A percentile compares a stretch with the other conserved stretches of the same genome.
Evolutionary conservation across 805 yeast species (phyloP).

Genomic region (Wickerhamiella musiphila): DNA sequence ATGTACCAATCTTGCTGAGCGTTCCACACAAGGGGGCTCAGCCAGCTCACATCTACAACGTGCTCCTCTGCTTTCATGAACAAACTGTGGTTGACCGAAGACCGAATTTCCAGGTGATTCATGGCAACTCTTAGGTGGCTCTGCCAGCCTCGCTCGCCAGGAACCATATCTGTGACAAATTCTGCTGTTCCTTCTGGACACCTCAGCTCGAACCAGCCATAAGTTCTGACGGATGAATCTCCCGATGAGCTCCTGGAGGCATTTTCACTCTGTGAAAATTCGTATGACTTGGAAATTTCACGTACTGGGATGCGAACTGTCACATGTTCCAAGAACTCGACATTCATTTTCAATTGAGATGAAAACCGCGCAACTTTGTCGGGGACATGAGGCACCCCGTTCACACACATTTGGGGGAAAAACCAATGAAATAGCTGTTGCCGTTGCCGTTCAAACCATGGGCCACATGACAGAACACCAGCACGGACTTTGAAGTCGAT

Average conservation of each 20-base stretch:
- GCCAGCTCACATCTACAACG: conserved; percentile 35
- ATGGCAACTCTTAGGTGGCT: conserved; percentile 32
- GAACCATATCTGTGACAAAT: conserved; percentile 32
- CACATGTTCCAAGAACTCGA: conserved; percentile 46
- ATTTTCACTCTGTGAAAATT: background rate
- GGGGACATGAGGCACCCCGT: conserved; percentile 30
- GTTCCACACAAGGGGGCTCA: conserved; percentile 73
- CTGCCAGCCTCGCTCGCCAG: conserved; percentile 34
- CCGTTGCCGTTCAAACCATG: conserved; percentile 88
- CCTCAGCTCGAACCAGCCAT: conserved; percentile 82
- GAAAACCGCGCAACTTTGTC: conserved; percentile 37
- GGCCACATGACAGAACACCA: conserved; percentile 70
- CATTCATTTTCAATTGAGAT: conserved; percentile 36
- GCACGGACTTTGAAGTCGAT: conserved; percentile 39
- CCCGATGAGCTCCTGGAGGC: background rate
- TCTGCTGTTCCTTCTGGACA: conserved; percentile 36
- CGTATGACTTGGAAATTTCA: conserved; percentile 46
- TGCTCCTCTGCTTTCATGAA: conserved; percentile 47
- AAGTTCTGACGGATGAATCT: conserved; percentile 31
- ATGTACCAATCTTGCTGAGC: conserved; percentile 57
- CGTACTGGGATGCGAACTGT: conserved; percentile 65
- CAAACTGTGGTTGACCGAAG: conserved; percentile 82
- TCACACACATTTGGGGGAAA: conserved; percentile 39
- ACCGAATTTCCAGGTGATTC: conserved; percentile 41
- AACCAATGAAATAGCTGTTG: conserved; percentile 43